Evolutionary conservation across 768 basidiomycete species (phyloP).

Genomic region (Pleurotus djamor): DNA sequence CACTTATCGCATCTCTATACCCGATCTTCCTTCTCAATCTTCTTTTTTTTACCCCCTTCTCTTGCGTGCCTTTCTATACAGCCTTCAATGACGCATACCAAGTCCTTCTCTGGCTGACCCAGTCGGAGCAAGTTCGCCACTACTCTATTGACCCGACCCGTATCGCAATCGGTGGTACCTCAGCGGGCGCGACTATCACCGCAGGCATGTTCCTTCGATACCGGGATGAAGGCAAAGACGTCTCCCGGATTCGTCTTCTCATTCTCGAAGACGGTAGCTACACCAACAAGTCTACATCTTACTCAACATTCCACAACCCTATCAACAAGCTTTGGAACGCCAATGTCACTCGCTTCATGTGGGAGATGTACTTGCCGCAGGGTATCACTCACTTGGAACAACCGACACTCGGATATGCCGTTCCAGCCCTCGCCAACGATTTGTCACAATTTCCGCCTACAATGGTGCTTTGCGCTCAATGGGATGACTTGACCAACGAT

Average conservation of each 20-base stretch:
- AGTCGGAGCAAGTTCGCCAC: background rate
- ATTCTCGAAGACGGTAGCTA: slow-evolving; percentile 8
- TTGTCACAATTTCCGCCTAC: slow-evolving; percentile 4
- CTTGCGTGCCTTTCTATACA: background rate
- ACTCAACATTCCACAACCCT: slow-evolving; percentile 8
- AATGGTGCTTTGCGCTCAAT: slow-evolving; percentile 8
- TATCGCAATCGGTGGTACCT: slow-evolving; percentile 5
- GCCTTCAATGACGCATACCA: slow-evolving; percentile 9
- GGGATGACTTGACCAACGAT: slow-evolving; percentile 9
- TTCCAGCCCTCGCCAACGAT: slow-evolving; percentile 7
- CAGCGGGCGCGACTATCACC: slow-evolving; percentile 7
- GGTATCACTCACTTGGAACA: slow-evolving; percentile 1
- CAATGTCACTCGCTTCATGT: slow-evolving; percentile 7
- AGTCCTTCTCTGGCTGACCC: slow-evolving; percentile 5
- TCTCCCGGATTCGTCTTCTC: slow-evolving; percentile 4
- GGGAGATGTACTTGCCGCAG: slow-evolving; percentile 4
- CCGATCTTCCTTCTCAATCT: background rate
- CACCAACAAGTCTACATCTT: slow-evolving; percentile 6
- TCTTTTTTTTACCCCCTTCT: background rate
- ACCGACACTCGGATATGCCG: slow-evolving; percentile 5
- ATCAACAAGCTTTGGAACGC: slow-evolving; percentile 8
- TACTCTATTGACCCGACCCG: slow-evolving; percentile 6
- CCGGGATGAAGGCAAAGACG: slow-evolving; percentile 1
- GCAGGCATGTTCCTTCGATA: slow-evolving; percentile 8
- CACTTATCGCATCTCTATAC: background rate